Base-by-base conservation (phyloP, 306 rosid genomes). In the Dryas alaskensis region DNA sequence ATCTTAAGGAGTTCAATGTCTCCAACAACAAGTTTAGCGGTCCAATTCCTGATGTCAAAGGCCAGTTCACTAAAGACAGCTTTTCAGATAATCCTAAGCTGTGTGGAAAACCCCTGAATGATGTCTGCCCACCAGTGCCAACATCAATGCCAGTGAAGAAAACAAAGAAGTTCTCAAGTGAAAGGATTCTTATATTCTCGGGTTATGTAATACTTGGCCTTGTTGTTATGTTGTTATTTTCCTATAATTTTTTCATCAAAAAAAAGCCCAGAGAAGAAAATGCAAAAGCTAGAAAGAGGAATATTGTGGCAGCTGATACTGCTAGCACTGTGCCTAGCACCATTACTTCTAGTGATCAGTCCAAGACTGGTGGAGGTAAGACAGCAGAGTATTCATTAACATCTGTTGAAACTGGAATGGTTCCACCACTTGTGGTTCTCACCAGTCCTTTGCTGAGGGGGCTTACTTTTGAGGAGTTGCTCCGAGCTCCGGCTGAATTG, bases 401-500 rank as follows among this genome's bases (percentile, higher is more conserved):
- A 67, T 84, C 96, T 60, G 10, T 79, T 17, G 95, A 91, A 60
- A 82, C 81, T 44, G 85, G 84, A 42, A 55, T 72, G 68, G 53
- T 65, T 40, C 73, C 84, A 58, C 73, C 85, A 37, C 89, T 86
- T 12, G 77, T 80, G 27, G 82, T 89, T 73, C 84, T 92, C 50
- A 25, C 70, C 1, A 85, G 83, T 61, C 69, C 90, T 11, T 10
- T 49, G 68, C 58, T 76, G 4, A 79, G 25, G 69, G 81, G 81
- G 3, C 63, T 87, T 61, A 78, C 69, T 69, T 87, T 89, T 60
- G 90, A 91, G 89, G 88, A 87, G 62, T 54, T 91, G 88, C 88
- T 91, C 2, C 70, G 82, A 71, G 89, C 92, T 70, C 94, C 92
- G 22, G 97, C 97, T 8, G 90, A 89, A 66, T 73, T 91, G 79